These are phyloP conservation scores for Didymella pomorum DNA, from an alignment of 2,329 filamentous ascomycete species.

Conservation along the genomic window DNA sequence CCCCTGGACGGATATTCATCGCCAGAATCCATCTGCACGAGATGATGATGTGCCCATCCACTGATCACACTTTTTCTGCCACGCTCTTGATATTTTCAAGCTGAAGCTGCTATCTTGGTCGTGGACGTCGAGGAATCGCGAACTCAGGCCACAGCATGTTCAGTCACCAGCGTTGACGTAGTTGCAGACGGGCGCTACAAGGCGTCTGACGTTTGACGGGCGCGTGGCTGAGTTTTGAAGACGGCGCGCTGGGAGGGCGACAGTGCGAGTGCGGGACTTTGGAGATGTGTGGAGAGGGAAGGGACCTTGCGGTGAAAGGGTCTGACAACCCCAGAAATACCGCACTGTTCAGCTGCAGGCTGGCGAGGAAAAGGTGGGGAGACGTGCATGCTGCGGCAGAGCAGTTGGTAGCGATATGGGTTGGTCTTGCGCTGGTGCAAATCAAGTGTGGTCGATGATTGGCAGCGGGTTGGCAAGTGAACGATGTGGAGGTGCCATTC, in stretches of 20 bases:
- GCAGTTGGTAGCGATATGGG: constrained; percentile 22
- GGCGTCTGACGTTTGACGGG: constrained; percentile 3
- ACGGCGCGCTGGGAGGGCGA: not conserved
- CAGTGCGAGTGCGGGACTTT: constrained; percentile 9
- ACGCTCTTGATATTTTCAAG: not conserved
- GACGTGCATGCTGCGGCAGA: constrained; percentile 25
- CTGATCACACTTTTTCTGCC: constrained; percentile 20
- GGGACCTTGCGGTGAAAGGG: constrained; percentile 31
- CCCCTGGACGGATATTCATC: constrained; percentile 39
- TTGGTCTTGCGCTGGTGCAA: constrained; percentile 23
- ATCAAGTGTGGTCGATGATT: constrained; percentile 29
- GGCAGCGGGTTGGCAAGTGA: constrained; percentile 21
- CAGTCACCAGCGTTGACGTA: constrained; percentile 19
- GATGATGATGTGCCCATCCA: constrained; percentile 17
- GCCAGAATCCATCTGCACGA: constrained; percentile 38
- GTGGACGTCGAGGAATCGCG: constrained; percentile 35
- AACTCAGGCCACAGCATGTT: constrained; percentile 35
- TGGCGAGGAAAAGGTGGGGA: constrained; percentile 29
- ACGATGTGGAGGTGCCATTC: constrained; percentile 33
- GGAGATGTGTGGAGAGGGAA: constrained; percentile 6
- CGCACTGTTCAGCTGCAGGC: constrained; percentile 29
- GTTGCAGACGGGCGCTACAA: not conserved
- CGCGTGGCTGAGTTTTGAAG: not conserved
- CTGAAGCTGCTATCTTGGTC: constrained; percentile 35
- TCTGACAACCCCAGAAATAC: constrained; percentile 31